These are phyloP conservation scores for Stagonosporopsis tanaceti DNA, from an alignment of 2,329 filamentous ascomycete genomes.

Conservation along the genomic window DNA sequence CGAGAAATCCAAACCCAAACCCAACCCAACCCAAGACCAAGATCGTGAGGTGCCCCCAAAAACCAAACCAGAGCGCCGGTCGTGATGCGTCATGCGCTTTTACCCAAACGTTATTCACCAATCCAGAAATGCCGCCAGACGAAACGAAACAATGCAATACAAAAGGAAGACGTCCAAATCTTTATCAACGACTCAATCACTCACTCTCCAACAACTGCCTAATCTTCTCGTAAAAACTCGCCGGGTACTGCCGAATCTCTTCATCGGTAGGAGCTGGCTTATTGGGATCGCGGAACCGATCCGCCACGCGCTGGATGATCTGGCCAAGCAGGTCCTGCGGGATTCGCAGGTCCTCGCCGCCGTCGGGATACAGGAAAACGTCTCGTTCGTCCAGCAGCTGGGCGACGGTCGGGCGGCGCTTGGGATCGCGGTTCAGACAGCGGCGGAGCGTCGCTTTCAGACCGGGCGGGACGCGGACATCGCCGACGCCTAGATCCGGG, in stretches of 20 bases:
- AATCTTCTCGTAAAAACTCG: constrained; percentile 59
- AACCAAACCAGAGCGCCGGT: not conserved
- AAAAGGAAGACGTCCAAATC: not conserved
- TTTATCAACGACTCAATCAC: not conserved
- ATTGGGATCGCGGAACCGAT: constrained; percentile 62
- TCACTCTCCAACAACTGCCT: constrained; percentile 49
- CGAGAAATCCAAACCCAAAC: too few relatives aligned
- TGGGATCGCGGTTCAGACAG: constrained; percentile 67
- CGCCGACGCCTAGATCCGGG: constrained; percentile 73
- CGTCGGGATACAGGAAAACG: constrained; percentile 66
- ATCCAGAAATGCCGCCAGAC: not conserved
- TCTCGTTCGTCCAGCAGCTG: constrained; percentile 65
- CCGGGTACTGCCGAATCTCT: constrained; percentile 59
- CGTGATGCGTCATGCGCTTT: not conserved
- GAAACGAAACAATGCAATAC: not conserved
- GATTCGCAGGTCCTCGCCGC: constrained; percentile 59
- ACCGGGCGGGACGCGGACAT: constrained; percentile 61
- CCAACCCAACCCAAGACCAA: not conserved
- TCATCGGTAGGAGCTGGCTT: constrained; percentile 64
- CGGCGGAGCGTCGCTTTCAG: constrained; percentile 64
- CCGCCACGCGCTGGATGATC: constrained; percentile 67
- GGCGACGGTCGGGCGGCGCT: constrained; percentile 63
- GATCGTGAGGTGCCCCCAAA: not conserved
- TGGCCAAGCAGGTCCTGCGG: constrained; percentile 65
- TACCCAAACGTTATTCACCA: not conserved